Evolutionary conservation across 495 filamentous ascomycete genomes (phyloP).

Genomic region (Penicillium paradoxum): DNA sequence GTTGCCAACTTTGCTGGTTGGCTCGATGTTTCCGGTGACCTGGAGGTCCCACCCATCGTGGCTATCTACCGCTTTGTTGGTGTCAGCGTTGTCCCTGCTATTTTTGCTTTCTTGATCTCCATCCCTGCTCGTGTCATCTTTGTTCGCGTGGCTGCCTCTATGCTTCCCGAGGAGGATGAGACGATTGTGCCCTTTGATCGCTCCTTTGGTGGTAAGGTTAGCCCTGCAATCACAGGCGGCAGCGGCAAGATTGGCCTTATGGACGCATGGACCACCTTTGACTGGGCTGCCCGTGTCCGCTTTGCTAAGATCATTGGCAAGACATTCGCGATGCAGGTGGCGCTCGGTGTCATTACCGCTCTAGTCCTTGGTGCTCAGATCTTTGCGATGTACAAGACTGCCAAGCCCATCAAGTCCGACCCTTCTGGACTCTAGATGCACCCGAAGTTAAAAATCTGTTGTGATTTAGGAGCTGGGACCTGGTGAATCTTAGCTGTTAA

Average conservation of each 20-base stretch:
- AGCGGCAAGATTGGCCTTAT: constrained; percentile 61
- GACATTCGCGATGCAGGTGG: constrained; percentile 49
- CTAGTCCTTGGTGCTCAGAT: constrained; percentile 34
- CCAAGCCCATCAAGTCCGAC: not conserved
- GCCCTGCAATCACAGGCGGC: constrained; percentile 60
- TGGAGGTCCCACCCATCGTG: constrained; percentile 11
- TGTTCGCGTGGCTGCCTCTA: constrained; percentile 65
- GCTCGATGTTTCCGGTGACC: constrained; percentile 19
- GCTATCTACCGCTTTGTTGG: constrained; percentile 28
- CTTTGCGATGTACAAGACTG: constrained; percentile 13
- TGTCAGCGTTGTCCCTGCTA: constrained; percentile 29
- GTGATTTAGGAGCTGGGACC: not conserved
- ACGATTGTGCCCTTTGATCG: constrained; percentile 75
- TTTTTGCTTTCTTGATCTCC: constrained; percentile 45
- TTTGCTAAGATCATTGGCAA: constrained; percentile 66
- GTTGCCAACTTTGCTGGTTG: constrained; percentile 26
- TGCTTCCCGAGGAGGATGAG: constrained; percentile 64
- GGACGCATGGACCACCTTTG: constrained; percentile 69
- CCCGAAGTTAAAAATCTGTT: not conserved
- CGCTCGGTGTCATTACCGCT: constrained; percentile 39
- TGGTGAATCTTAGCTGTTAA: not conserved
- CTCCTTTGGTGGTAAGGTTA: constrained; percentile 56
- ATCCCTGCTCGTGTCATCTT: constrained; percentile 61
- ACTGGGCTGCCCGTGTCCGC: constrained; percentile 57
- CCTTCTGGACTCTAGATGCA: not conserved